Conservation (phyloP, 2,329 filamentous ascomycete species). For the Zymoseptoria passerinii region DNA sequence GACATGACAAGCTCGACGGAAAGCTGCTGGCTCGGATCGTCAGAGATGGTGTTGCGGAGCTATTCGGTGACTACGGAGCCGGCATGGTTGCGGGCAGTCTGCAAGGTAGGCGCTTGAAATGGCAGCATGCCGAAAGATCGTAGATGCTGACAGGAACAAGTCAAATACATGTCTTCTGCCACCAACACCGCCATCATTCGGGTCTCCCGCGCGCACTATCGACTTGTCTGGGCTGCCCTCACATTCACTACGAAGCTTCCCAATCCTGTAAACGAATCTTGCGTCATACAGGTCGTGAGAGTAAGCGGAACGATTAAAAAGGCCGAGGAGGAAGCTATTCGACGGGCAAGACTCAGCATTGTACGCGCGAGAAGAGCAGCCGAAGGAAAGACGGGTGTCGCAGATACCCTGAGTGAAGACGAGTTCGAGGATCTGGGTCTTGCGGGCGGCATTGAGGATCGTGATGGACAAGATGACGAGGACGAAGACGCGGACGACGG, state of each 20-base stretch:
- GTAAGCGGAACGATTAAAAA: conserved; percentile 92
- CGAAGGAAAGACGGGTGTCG: background rate
- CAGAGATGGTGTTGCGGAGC: conserved; percentile 56
- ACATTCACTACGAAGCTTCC: conserved; percentile 69
- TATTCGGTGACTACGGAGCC: conserved; percentile 85
- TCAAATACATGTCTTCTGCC: conserved; percentile 87
- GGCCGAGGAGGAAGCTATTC: conserved; percentile 80
- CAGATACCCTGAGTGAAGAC: conserved; percentile 1
- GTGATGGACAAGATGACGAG: conserved; percentile 41
- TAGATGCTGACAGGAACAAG: conserved; percentile 37
- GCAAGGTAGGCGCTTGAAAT: conserved; percentile 45
- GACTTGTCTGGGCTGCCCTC: conserved; percentile 82
- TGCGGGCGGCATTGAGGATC: conserved; percentile 39
- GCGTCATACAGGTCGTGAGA: conserved; percentile 74
- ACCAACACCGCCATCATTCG: conserved; percentile 90
- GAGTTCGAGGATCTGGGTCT: conserved; percentile 37
- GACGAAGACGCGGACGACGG: conserved; percentile 23
- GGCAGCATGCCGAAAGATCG: background rate
- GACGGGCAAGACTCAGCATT: conserved; percentile 64
- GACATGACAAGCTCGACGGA: conserved; percentile 60
- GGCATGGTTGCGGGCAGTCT: conserved; percentile 64
- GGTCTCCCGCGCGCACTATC: conserved; percentile 72
- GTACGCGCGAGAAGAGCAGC: conserved; percentile 51
- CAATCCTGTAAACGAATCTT: conserved; percentile 50
- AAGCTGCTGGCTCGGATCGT: conserved; percentile 61